Evolutionary conservation across 2,329 filamentous ascomycete species (phyloP).

Genomic region (Botrytis elliptica): DNA sequence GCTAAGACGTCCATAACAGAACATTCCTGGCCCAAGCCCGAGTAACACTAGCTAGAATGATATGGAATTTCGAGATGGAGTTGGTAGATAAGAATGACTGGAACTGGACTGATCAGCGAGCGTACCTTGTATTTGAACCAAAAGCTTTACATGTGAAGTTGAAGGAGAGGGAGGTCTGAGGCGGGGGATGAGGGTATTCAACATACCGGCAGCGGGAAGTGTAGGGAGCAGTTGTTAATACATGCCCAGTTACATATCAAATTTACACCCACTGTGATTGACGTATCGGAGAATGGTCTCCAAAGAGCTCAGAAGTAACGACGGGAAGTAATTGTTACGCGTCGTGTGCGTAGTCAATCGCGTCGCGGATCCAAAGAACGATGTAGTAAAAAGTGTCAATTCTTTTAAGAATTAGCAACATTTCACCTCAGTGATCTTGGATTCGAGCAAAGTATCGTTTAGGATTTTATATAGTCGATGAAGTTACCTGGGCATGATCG

Average conservation of each 20-base stretch:
- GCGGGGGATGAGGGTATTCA: background rate
- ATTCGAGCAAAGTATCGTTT: background rate
- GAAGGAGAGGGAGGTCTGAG: background rate
- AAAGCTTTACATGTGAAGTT: constrained; percentile 3
- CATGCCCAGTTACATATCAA: background rate
- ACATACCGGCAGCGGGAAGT: background rate
- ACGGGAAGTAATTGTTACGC: no score
- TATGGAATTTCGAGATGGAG: constrained; percentile 6
- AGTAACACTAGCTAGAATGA: background rate
- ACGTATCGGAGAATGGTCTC: no score
- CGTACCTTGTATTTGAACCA: constrained; percentile 15
- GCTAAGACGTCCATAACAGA: background rate
- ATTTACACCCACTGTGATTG: background rate
- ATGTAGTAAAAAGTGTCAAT: background rate
- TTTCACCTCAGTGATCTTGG: background rate
- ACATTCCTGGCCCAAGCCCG: constrained; percentile 5
- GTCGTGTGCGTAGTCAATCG: background rate
- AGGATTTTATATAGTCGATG: background rate
- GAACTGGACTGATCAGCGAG: constrained; percentile 11
- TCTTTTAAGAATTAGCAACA: background rate
- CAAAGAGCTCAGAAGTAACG: background rate
- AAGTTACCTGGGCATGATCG: background rate
- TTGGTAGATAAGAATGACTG: background rate
- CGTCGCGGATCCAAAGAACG: background rate
- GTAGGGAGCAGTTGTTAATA: background rate